Percentiles rank a stretch among this genome's conserved stretches.
Conservation (phyloP, 352 stramenopile genomes). For the Pythium aquatile region DNA sequence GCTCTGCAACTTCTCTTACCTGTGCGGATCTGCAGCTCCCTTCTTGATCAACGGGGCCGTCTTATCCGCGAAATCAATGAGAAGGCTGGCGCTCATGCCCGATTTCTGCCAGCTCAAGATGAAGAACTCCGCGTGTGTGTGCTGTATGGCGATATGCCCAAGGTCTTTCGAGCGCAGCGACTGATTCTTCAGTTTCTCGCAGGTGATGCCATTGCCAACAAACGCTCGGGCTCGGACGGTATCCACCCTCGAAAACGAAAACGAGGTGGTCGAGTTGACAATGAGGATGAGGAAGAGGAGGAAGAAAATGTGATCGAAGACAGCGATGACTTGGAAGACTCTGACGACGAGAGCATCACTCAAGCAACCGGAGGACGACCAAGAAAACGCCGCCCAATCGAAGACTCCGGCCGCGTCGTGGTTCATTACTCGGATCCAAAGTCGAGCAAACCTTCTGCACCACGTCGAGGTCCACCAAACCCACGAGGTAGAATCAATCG, state of each 20-base stretch:
- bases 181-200: constrained; percentile 63
- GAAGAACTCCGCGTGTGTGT: constrained; percentile 51
- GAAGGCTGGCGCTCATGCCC: constrained; percentile 47
- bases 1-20: constrained; percentile 53
- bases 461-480: neutral
- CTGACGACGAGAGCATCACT: neutral
- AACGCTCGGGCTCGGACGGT: constrained; percentile 23
- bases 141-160: constrained; percentile 47
- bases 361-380: neutral
- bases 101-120: constrained; percentile 40
- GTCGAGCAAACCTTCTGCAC: constrained; percentile 3
- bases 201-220: constrained; percentile 50
- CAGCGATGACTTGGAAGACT: neutral
- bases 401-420: constrained; percentile 15
- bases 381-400: constrained; percentile 1
- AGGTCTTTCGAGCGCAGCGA: constrained; percentile 50
- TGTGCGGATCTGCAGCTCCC: constrained; percentile 38
- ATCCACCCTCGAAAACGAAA: constrained; percentile 38
- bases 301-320: neutral
- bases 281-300: neutral
- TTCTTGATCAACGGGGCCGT: constrained; percentile 47
- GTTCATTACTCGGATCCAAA: constrained; percentile 17
- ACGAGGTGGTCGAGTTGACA: neutral
- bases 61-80: constrained; percentile 57
- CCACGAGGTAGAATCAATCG: neutral